Evolutionary conservation across 2,329 filamentous ascomycete genomes (phyloP), one percentile per base, ranked within the genome.

Genomic region (Phoma sp.): DNA sequence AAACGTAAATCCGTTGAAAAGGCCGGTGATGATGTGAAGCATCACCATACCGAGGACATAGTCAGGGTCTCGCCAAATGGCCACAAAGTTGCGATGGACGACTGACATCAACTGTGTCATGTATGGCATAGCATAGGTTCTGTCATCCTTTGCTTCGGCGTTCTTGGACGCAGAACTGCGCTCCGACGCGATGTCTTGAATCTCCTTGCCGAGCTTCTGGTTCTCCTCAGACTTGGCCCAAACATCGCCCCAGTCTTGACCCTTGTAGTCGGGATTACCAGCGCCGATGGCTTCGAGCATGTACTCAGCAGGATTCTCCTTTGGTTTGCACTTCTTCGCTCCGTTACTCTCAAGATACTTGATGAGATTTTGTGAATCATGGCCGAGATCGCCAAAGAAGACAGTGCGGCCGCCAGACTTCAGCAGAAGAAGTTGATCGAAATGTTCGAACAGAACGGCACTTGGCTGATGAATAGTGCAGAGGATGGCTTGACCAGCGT

Each of bases 391-490:
- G 10, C 87, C 87, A 65, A 89, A 88, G 68, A 89, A 90, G 1
- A 87, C 83, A 1, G 84, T 87, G 60, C 83, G 83, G 7, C 87
- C 87, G 3, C 86, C 87, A 59, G 78, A 82, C n/a, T 85, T 83
- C 0, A 90, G 80, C 1, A 90, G 76, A 1, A 90, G 77, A 0
- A 90, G 80, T 1, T 81, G 83, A 58, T 90, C 87, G 53, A 90
- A 90, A 26, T 87, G 80, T 7, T 85, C 80, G 47, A 90, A 89
- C 0, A 90, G 76, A 9, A 86, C 82, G 0, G 86, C 84, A 1
- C 85, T 88, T 0, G 88, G 88, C 69, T 90, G 87, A 61, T 90
- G 87, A 33, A 90, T 90, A 0, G 87, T 90, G 55, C 86, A 85
- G 1, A 90, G 75, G 1, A 90, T 83, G 4, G 87, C 86, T 62